phyloP scores from a whole-genome alignment of 257 asterid species.

The Fraxinus anomala region DNA sequence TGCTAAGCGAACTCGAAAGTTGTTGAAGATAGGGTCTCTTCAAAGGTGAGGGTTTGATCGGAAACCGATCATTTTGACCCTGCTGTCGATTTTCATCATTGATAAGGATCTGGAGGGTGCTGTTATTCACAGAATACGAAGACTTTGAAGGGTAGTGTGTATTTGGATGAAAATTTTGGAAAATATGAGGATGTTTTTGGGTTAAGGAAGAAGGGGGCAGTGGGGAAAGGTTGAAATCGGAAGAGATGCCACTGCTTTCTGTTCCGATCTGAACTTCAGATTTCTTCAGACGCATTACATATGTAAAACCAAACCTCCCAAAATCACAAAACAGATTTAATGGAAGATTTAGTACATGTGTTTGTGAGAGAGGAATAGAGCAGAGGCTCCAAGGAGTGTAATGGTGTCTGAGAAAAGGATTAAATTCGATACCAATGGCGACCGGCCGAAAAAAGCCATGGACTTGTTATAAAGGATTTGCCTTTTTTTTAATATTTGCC shows the following conservation, averaged over 20 bases:
- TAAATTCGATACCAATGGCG: conserved; percentile 42
- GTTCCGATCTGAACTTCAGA: conserved; percentile 98
- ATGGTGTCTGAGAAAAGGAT: conserved; percentile 34
- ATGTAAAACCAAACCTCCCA: conserved; percentile 31
- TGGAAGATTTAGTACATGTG: neutral
- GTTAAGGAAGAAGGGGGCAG: conserved; percentile 57
- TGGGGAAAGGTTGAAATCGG: conserved; percentile 94
- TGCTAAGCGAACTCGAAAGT: conserved; percentile 47
- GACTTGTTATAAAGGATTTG: neutral
- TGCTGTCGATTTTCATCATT: conserved; percentile 42
- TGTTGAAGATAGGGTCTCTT: conserved; percentile 68
- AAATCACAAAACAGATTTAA: conserved; percentile 24
- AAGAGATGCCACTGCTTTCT: conserved; percentile 98
- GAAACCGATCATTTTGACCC: conserved; percentile 56
- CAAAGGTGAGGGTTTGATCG: conserved; percentile 66
- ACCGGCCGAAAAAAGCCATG: conserved; percentile 41
- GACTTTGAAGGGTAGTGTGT: conserved; percentile 38
- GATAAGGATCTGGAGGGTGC: conserved; percentile 55
- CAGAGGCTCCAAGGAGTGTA: conserved; percentile 49
- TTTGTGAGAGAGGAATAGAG: conserved; percentile 11
- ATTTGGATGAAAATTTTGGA: conserved; percentile 34
- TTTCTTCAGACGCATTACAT: conserved; percentile 97
- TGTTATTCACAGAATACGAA: conserved; percentile 30
- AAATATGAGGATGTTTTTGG: conserved; percentile 54
- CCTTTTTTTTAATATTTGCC: neutral